Percentiles rank a stretch among this genome's conserved stretches.
Evolutionary conservation across 2,329 filamentous ascomycete genomes (phyloP).

Genomic region (Lasiodiplodia citricola): DNA sequence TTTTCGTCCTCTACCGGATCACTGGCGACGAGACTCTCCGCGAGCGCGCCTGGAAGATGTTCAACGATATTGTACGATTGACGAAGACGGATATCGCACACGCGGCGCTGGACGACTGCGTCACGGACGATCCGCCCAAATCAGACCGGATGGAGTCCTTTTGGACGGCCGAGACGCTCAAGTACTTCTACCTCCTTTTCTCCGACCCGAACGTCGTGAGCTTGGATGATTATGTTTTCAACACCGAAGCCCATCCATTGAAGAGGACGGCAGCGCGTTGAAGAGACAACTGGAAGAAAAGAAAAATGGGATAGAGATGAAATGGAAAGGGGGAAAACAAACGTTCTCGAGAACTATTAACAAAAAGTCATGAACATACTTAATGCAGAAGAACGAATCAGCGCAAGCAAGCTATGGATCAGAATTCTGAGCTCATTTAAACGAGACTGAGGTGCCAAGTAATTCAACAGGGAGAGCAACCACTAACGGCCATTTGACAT

Average conservation of each 20-base stretch:
- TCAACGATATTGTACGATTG: constrained; percentile 48
- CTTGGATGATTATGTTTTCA: constrained; percentile 54
- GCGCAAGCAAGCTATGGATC: too few species aligned
- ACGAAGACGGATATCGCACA: constrained; percentile 53
- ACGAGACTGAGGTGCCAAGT: too few species aligned
- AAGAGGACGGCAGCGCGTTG: background rate
- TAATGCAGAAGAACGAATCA: too few species aligned
- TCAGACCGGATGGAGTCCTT: constrained; percentile 55
- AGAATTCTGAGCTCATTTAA: too few species aligned
- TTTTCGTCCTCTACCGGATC: constrained; percentile 65
- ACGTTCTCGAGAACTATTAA: background rate
- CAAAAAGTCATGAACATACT: too few species aligned
- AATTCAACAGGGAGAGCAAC: too few species aligned
- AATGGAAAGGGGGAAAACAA: background rate
- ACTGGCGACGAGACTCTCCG: constrained; percentile 58
- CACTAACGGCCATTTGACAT: too few species aligned
- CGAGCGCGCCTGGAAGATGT: constrained; percentile 57
- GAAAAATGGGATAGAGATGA: background rate
- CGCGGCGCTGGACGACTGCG: constrained; percentile 51
- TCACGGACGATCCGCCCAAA: constrained; percentile 41
- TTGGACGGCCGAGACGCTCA: constrained; percentile 57
- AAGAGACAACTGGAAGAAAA: background rate
- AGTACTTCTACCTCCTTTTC: constrained; percentile 57
- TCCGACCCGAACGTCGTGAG: constrained; percentile 49
- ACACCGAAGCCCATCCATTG: constrained; percentile 31